Evolutionary conservation across 441 rosid genomes (phyloP).

Genomic region (Bruguiera hainesii): DNA sequence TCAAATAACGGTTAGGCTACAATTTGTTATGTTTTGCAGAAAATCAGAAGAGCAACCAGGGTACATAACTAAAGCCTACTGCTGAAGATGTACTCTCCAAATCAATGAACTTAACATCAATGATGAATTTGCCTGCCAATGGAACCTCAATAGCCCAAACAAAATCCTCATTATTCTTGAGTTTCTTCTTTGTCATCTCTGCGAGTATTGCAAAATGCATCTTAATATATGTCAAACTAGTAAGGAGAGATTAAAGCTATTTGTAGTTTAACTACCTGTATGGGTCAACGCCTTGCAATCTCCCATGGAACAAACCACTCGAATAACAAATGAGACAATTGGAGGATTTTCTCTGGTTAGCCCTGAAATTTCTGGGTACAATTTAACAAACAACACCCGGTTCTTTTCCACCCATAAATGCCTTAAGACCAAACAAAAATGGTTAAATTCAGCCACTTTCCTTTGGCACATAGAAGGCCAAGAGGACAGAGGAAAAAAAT

Average conservation of each 20-base stretch:
- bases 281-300: conserved; percentile 71
- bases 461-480: not conserved
- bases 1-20: not conserved
- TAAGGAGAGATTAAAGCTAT: not conserved
- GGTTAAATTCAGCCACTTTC: not conserved
- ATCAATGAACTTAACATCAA: conserved; percentile 84
- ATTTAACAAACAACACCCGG: conserved; percentile 54
- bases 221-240: not conserved
- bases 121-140: conserved; percentile 71
- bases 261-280: conserved; percentile 47
- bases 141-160: conserved; percentile 82
- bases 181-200: conserved; percentile 68
- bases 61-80: conserved; percentile 33
- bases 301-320: conserved; percentile 60
- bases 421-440: conserved; percentile 42
- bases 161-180: conserved; percentile 73
- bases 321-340: conserved; percentile 66
- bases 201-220: conserved; percentile 17
- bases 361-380: conserved; percentile 76
- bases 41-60: conserved; percentile 7
- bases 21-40: not conserved
- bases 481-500: not conserved
- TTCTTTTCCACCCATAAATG: conserved; percentile 82
- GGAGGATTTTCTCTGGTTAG: conserved; percentile 77
- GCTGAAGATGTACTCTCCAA: conserved; percentile 61